Conservation (phyloP, 148 eudicot genomes). For the Cornus controversa region DNA sequence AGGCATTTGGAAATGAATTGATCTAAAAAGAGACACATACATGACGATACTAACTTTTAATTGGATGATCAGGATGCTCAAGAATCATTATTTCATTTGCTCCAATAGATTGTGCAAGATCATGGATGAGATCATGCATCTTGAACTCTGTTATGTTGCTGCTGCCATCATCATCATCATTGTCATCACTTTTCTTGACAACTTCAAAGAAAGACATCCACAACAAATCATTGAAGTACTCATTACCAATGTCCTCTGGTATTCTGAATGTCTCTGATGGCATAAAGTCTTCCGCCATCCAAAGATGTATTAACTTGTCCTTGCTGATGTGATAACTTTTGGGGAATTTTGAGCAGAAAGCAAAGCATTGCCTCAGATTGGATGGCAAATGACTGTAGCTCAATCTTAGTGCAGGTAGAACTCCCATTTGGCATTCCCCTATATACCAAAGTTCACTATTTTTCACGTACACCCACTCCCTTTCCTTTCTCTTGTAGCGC, state of each 20-base stretch:
- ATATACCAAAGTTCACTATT: slow-evolving; percentile 16
- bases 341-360: slow-evolving; percentile 18
- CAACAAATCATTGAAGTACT: slow-evolving; percentile 22
- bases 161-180: no score
- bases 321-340: background rate
- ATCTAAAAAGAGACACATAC: background rate
- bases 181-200: background rate
- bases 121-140: slow-evolving; percentile 21
- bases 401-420: slow-evolving; percentile 9
- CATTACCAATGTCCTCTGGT: slow-evolving; percentile 24
- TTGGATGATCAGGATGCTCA: background rate
- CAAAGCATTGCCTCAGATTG: slow-evolving; percentile 20
- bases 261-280: no score
- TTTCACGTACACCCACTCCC: slow-evolving; percentile 17
- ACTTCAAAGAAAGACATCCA: slow-evolving; percentile 24
- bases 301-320: slow-evolving; percentile 15
- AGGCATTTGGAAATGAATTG: slow-evolving; percentile 6
- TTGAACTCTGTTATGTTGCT: background rate
- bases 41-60: background rate
- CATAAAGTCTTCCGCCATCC: slow-evolving; percentile 30
- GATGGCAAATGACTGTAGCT: slow-evolving; percentile 24
- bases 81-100: slow-evolving; percentile 4
- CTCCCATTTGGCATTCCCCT: background rate
- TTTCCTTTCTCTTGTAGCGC: slow-evolving; percentile 10
- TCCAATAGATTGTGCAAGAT: slow-evolving; percentile 18